phyloP scores from a whole-genome alignment of 73 alveolate species.

The Paramecium octaurelia region DNA sequence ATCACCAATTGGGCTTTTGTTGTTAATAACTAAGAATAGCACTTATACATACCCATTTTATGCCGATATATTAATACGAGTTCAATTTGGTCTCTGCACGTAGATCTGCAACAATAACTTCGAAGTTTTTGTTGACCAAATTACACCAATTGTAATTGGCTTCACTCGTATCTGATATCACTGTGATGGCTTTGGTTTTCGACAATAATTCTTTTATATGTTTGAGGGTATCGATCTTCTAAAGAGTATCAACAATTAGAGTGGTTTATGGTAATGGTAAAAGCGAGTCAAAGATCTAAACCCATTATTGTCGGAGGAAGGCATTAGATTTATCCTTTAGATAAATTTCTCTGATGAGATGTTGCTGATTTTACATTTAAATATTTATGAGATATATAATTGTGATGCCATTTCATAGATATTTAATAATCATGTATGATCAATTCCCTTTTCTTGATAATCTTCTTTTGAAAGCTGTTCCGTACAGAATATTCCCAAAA shows the following conservation, averaged over 20 bases:
- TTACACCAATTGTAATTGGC: background rate
- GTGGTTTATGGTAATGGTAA: background rate
- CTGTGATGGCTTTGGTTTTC: background rate
- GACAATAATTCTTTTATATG: background rate
- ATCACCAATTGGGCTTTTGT: background rate
- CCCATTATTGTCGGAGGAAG: background rate
- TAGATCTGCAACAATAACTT: background rate
- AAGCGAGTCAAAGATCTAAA: background rate
- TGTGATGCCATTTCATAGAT: background rate
- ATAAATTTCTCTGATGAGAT: background rate
- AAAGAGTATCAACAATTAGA: background rate
- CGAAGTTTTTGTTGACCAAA: background rate
- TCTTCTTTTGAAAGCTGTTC: constrained; percentile 5
- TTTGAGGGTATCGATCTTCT: background rate
- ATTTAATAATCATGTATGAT: background rate
- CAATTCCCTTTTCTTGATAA: constrained; percentile 41
- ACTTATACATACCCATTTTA: background rate
- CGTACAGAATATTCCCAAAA: constrained; percentile 25
- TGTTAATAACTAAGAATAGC: background rate
- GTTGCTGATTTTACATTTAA: background rate
- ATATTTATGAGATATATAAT: background rate
- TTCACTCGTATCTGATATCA: background rate
- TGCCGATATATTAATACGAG: background rate
- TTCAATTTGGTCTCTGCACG: background rate
- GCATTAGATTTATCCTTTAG: background rate